phyloP scores from a whole-genome alignment of 169 alveolate species.

The Perkinsus chesapeaki region DNA sequence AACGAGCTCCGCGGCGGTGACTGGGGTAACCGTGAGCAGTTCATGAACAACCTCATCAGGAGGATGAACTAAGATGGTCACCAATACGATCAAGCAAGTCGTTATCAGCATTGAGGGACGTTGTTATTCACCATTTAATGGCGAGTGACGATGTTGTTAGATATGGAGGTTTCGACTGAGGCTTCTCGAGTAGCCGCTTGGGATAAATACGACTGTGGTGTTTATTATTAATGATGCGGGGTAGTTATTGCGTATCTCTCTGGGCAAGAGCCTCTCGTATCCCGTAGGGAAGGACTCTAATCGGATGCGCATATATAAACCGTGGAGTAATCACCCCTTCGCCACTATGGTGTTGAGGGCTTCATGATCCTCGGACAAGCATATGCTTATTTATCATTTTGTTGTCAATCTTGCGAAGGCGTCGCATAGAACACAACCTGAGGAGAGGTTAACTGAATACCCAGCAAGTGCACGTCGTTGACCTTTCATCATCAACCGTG shows the following conservation, averaged over 20 bases:
- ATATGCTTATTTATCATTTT: no score
- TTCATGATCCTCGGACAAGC: constrained; percentile 1
- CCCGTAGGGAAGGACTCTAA: neutral
- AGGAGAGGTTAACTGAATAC: no score
- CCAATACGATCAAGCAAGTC: neutral
- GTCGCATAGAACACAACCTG: no score
- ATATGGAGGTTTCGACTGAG: constrained; percentile 1
- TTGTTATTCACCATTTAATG: neutral
- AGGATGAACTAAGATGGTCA: constrained; percentile 50
- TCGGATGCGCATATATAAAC: neutral
- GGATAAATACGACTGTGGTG: no score
- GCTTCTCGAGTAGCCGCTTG: neutral
- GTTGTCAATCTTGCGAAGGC: no score
- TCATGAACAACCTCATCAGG: constrained; percentile 31
- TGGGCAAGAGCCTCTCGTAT: neutral
- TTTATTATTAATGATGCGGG: no score
- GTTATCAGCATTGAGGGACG: neutral
- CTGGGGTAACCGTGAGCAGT: constrained; percentile 60
- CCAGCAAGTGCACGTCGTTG: no score
- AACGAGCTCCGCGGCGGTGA: constrained; percentile 92
- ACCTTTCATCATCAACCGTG: no score
- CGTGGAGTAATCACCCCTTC: neutral
- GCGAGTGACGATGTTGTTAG: neutral
- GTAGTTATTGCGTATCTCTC: neutral
- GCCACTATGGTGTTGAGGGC: neutral